A percentile compares a stretch with the other conserved stretches of the same genome.
Evolutionary conservation across 805 yeast species (phyloP).

Genomic region (Cephaloascus fragrans): DNA sequence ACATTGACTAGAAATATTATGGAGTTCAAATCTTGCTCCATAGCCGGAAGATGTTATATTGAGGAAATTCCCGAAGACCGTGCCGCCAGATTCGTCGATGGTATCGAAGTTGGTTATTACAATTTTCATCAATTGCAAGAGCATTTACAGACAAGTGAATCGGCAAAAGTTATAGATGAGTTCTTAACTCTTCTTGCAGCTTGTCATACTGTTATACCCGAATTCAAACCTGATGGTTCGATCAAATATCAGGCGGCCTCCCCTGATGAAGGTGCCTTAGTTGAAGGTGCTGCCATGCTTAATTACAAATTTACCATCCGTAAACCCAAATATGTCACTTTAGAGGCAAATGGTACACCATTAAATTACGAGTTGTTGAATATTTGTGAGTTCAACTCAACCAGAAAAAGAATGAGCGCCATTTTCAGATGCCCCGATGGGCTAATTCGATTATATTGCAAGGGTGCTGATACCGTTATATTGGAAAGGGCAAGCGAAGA

Average conservation of each 20-base stretch:
- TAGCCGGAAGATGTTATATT: slow-evolving; percentile 86
- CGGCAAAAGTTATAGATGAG: slow-evolving; percentile 46
- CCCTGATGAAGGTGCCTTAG: slow-evolving; percentile 98
- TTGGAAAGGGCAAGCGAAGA: slow-evolving; percentile 66
- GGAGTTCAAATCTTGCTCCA: slow-evolving; percentile 92
- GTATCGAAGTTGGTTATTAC: slow-evolving; percentile 71
- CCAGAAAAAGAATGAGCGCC: slow-evolving; percentile 96
- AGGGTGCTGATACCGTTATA: slow-evolving; percentile 97
- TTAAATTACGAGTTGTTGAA: slow-evolving; percentile 70
- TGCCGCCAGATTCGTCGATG: slow-evolving; percentile 59
- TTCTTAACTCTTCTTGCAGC: slow-evolving; percentile 80
- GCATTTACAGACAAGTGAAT: slow-evolving; percentile 32
- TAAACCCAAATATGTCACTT: slow-evolving; percentile 71
- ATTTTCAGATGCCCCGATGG: slow-evolving; percentile 94
- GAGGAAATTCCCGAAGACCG: slow-evolving; percentile 88
- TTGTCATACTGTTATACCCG: slow-evolving; percentile 98
- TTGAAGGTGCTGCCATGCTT: slow-evolving; percentile 86
- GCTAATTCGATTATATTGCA: slow-evolving; percentile 74
- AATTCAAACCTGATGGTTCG: slow-evolving; percentile 47
- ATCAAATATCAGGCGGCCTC: slow-evolving; percentile 97
- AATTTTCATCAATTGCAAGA: slow-evolving; percentile 54
- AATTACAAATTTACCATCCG: slow-evolving; percentile 83
- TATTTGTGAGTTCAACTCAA: slow-evolving; percentile 93
- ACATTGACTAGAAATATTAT: slow-evolving; percentile 91
- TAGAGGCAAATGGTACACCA: slow-evolving; percentile 43